Conservation (phyloP, 2,329 filamentous ascomycete species). For the Pseudohalonectria lignicola region DNA sequence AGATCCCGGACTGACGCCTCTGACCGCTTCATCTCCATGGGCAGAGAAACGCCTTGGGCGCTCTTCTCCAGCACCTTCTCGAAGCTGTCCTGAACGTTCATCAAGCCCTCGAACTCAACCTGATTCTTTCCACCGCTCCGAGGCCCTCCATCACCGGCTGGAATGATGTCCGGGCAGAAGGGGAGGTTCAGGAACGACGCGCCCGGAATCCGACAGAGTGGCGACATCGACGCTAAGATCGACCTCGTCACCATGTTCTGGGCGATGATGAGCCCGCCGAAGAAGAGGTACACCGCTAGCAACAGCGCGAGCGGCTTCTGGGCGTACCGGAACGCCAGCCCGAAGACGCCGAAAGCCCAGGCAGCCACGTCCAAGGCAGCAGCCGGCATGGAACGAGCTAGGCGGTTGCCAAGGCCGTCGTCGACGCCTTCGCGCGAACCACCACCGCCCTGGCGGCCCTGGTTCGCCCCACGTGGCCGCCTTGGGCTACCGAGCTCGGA, state of each 20-base stretch:
- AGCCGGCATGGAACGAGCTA: constrained; percentile 23
- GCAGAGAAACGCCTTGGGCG: constrained; percentile 54
- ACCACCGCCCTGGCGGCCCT: too few relatives aligned
- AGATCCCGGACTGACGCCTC: constrained; percentile 67
- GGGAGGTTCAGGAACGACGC: constrained; percentile 48
- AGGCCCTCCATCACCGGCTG: constrained; percentile 8
- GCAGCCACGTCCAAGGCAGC: constrained; percentile 25
- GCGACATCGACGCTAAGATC: constrained; percentile 50
- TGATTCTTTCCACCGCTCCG: constrained; percentile 14
- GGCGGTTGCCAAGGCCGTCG: constrained; percentile 15
- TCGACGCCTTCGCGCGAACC: too few relatives aligned
- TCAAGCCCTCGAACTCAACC: constrained; percentile 64
- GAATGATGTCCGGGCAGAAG: constrained; percentile 39
- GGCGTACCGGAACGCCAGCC: constrained; percentile 47
- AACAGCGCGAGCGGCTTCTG: constrained; percentile 54
- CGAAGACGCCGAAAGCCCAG: constrained; percentile 46
- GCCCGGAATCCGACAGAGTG: constrained; percentile 60
- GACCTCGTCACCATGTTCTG: constrained; percentile 53
- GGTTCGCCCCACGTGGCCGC: neutral
- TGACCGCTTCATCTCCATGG: constrained; percentile 68
- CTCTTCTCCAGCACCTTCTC: constrained; percentile 63
- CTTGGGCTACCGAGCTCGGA: constrained; percentile 5
- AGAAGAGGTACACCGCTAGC: constrained; percentile 49
- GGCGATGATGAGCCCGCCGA: constrained; percentile 46
- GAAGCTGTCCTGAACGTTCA: constrained; percentile 64